Percentiles rank a stretch among this genome's conserved stretches.
Evolutionary conservation across 768 basidiomycete genomes (phyloP).

Genomic region (Tricholomella constricta): DNA sequence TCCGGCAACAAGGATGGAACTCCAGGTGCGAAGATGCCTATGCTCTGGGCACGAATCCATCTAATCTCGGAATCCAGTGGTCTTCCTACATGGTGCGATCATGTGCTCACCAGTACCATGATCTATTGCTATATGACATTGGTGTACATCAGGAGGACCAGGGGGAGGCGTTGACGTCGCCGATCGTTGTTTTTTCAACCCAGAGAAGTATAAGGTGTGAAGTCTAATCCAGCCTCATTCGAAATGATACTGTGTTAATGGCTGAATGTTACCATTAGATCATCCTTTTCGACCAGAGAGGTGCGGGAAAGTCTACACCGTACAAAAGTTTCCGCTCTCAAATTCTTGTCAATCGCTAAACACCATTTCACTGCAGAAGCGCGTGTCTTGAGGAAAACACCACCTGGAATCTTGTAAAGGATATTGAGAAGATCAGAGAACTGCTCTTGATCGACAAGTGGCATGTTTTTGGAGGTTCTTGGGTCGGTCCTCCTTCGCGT

Average conservation of each 20-base stretch:
- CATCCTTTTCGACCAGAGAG: constrained; percentile 88
- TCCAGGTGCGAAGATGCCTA: constrained; percentile 52
- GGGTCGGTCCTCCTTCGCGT: constrained; percentile 59
- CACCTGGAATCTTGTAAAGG: constrained; percentile 91
- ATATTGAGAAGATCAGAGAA: constrained; percentile 81
- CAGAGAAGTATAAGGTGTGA: constrained; percentile 82
- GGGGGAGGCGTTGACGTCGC: constrained; percentile 71
- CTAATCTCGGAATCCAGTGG: constrained; percentile 42
- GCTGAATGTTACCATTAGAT: constrained; percentile 50
- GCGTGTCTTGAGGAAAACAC: constrained; percentile 87
- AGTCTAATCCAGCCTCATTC: neutral
- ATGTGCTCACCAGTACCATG: neutral
- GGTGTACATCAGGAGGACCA: constrained; percentile 59
- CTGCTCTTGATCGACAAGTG: constrained; percentile 80
- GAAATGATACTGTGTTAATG: neutral
- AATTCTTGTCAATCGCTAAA: constrained; percentile 3
- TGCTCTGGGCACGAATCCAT: neutral
- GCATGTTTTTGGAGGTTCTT: constrained; percentile 95
- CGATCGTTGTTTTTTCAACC: constrained; percentile 83
- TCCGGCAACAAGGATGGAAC: constrained; percentile 76
- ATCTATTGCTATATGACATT: neutral
- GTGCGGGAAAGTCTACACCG: constrained; percentile 86
- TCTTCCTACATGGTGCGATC: constrained; percentile 74
- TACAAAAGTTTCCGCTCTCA: constrained; percentile 35
- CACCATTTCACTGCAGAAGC: constrained; percentile 40